Percentiles rank a stretch among this genome's conserved stretches.
Conservation (phyloP, 495 filamentous ascomycete species). For the Aspergillus nanangensis region DNA sequence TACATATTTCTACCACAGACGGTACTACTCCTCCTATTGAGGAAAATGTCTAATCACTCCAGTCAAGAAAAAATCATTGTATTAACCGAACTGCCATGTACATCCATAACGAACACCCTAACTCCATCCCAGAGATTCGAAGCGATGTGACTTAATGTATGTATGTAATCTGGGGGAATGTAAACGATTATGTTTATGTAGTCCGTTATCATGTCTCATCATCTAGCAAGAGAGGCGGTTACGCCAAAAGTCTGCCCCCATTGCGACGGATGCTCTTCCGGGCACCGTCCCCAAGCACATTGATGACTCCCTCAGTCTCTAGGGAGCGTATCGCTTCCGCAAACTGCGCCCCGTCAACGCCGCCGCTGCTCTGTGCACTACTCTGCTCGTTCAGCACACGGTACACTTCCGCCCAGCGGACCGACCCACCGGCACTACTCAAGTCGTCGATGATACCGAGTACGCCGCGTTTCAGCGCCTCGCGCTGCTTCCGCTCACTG, state of each 20-base stretch:
- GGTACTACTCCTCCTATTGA: too few species aligned
- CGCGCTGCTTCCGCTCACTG: slow-evolving; percentile 71
- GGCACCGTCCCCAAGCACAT: slow-evolving; percentile 78
- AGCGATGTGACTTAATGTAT: too few species aligned
- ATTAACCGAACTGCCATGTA: too few species aligned
- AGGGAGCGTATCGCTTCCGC: slow-evolving; percentile 70
- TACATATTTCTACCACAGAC: too few species aligned
- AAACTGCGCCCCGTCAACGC: slow-evolving; percentile 73
- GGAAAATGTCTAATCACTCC: too few species aligned
- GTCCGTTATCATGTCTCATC: slow-evolving; percentile 23
- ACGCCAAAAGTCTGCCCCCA: slow-evolving; percentile 46
- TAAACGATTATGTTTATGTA: slow-evolving; percentile 8
- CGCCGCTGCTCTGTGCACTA: slow-evolving; percentile 50
- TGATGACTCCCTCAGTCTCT: slow-evolving; percentile 80
- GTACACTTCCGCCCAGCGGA: slow-evolving; percentile 73
- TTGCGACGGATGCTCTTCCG: slow-evolving; percentile 80
- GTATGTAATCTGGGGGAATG: too few species aligned
- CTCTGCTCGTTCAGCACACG: slow-evolving; percentile 70
- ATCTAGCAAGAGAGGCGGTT: slow-evolving; percentile 3
- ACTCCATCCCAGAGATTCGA: not conserved
- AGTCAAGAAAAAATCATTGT: too few species aligned
- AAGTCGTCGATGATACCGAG: slow-evolving; percentile 74
- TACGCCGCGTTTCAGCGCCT: slow-evolving; percentile 80
- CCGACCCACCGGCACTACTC: slow-evolving; percentile 50
- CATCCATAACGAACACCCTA: slow-evolving; percentile 5